Conservation (phyloP, 306 rosid genomes). For the Vigna angularis region DNA sequence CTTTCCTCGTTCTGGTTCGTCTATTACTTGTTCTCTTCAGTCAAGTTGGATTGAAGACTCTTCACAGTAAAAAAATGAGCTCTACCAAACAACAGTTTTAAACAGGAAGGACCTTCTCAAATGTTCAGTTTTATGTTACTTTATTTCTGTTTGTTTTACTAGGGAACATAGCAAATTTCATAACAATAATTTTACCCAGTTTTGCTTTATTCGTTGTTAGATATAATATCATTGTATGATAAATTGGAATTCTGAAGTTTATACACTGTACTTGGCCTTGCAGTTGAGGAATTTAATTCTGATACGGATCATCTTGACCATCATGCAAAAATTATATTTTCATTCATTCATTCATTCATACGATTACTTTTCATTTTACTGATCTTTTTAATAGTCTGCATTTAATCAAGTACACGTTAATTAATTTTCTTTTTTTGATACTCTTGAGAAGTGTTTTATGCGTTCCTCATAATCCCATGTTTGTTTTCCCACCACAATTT, state of each 20-base stretch:
- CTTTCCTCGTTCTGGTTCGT: slow-evolving; percentile 98
- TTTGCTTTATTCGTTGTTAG: slow-evolving; percentile 62
- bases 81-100: slow-evolving; percentile 40
- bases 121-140: slow-evolving; percentile 51
- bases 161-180: slow-evolving; percentile 54
- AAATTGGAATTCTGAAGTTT: slow-evolving; percentile 38
- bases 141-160: slow-evolving; percentile 47
- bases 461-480: no score
- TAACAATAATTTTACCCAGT: slow-evolving; percentile 54
- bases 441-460: not conserved
- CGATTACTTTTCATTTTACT: not conserved
- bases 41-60: slow-evolving; percentile 84
- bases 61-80: slow-evolving; percentile 28
- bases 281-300: slow-evolving; percentile 39
- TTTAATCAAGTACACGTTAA: no score
- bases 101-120: slow-evolving; percentile 42
- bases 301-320: slow-evolving; percentile 21
- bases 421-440: no score
- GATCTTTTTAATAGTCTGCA: no score
- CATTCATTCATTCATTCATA: not conserved
- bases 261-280: slow-evolving; percentile 34
- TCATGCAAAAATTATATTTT: slow-evolving; percentile 25
- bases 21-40: slow-evolving; percentile 90
- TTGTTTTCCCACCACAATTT: not conserved
- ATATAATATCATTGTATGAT: slow-evolving; percentile 46